phyloP scores from a whole-genome alignment of 495 filamentous ascomycete genomes.

The Haplographium delicatum region DNA sequence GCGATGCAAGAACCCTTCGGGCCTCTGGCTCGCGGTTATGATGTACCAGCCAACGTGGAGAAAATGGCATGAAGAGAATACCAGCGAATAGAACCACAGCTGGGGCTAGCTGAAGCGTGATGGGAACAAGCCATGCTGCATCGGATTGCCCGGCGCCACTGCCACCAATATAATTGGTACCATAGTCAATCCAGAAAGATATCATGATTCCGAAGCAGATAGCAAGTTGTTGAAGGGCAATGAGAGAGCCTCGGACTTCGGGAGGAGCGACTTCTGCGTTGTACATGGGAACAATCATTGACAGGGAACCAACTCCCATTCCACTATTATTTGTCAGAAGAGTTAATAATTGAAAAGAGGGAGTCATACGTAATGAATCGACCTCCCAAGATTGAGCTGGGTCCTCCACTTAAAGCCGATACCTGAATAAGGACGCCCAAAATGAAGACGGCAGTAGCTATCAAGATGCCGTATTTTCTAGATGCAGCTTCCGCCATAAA shows the following conservation, averaged over 20 bases:
- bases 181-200: slow-evolving; percentile 81
- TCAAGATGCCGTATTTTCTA: slow-evolving; percentile 67
- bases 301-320: slow-evolving; percentile 67
- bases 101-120: slow-evolving; percentile 57
- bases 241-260: slow-evolving; percentile 61
- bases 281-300: slow-evolving; percentile 63
- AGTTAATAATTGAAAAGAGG: neutral
- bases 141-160: slow-evolving; percentile 56
- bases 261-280: slow-evolving; percentile 63
- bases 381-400: slow-evolving; percentile 61
- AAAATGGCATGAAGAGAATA: slow-evolving; percentile 80
- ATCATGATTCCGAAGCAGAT: slow-evolving; percentile 81
- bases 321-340: slow-evolving; percentile 32
- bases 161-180: slow-evolving; percentile 74
- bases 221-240: slow-evolving; percentile 74
- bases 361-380: slow-evolving; percentile 60
- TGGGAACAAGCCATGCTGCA: slow-evolving; percentile 63
- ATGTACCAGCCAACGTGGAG: slow-evolving; percentile 74
- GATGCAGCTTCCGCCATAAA: slow-evolving; percentile 71
- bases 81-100: slow-evolving; percentile 57
- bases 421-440: slow-evolving; percentile 73
- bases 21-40: slow-evolving; percentile 69
- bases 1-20: slow-evolving; percentile 56
- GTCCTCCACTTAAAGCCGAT: slow-evolving; percentile 51
- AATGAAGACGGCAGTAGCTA: slow-evolving; percentile 68